These are phyloP conservation scores for Colletotrichum coccodes DNA, from an alignment of 2,329 filamentous ascomycete genomes.

Conservation along the genomic window DNA sequence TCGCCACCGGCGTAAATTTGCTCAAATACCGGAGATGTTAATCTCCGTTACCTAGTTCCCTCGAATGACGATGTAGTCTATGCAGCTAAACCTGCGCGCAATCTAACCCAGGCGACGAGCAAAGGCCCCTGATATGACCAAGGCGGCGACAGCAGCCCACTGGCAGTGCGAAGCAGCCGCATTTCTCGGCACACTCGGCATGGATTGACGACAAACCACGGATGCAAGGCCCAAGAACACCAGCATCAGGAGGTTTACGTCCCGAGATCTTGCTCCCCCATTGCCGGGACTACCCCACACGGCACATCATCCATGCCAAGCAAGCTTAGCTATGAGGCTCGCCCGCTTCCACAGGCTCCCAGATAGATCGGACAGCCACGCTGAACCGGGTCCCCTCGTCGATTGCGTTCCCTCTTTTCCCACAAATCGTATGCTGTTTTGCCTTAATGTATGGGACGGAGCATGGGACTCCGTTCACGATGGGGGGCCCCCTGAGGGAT, in stretches of 20 bases:
- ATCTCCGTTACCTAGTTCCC: not conserved
- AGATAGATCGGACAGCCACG: not conserved
- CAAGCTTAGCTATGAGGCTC: constrained; percentile 8
- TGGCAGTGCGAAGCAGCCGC: not conserved
- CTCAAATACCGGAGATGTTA: constrained; percentile 4
- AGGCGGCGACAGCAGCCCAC: not conserved
- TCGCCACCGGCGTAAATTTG: not conserved
- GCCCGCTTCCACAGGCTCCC: not conserved
- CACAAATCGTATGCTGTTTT: constrained; percentile 1
- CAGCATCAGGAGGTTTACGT: constrained; percentile 4
- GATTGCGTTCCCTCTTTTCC: not conserved
- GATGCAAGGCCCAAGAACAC: not conserved
- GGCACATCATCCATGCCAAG: constrained; percentile 21
- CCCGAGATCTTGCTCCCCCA: constrained; percentile 15
- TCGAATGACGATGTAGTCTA: not conserved
- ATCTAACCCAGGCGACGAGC: not conserved
- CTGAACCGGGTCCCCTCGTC: not conserved
- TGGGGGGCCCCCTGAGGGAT: not conserved
- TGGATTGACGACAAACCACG: not conserved
- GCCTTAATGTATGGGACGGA: constrained; percentile 22
- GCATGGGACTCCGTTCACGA: constrained; percentile 7
- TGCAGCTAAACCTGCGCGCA: not conserved
- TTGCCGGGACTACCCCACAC: constrained; percentile 18
- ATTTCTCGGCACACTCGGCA: constrained; percentile 1
- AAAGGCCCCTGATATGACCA: not conserved